Conservation (phyloP, 2,329 filamentous ascomycete genomes). For the Penicillium capsulatum region DNA sequence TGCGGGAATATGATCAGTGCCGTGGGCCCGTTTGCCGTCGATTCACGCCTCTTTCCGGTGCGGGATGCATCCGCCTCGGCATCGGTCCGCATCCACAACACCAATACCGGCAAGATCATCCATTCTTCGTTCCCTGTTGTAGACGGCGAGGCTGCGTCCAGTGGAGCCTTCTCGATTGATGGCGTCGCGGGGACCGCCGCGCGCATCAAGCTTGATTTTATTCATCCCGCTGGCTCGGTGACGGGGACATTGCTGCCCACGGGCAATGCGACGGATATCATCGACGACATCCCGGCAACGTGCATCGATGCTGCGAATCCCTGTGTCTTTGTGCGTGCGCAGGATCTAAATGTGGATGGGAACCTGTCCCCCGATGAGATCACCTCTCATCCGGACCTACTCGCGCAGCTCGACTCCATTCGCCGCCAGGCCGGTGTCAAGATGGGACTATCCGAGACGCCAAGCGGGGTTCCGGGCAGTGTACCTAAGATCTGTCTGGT, state of each 20-base stretch:
- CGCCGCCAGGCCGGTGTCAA: conserved; percentile 53
- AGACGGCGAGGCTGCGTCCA: conserved; percentile 46
- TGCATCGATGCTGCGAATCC: conserved; percentile 64
- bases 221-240: conserved; percentile 59
- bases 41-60: conserved; percentile 48
- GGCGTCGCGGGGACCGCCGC: conserved; percentile 59
- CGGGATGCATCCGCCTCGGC: conserved; percentile 31
- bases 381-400: conserved; percentile 44
- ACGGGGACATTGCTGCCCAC: conserved; percentile 61
- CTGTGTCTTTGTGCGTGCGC: conserved; percentile 57
- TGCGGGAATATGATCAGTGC: conserved; percentile 71
- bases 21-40: conserved; percentile 62
- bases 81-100: conserved; percentile 61
- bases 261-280: conserved; percentile 50
- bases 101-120: conserved; percentile 65
- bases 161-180: conserved; percentile 59
- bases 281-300: conserved; percentile 51
- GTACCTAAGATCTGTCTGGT: conserved; percentile 62
- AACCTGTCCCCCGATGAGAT: conserved; percentile 53
- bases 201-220: conserved; percentile 57
- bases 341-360: conserved; percentile 44
- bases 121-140: conserved; percentile 53
- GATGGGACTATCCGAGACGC: conserved; percentile 56
- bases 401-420: conserved; percentile 52
- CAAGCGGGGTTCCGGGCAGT: conserved; percentile 48